Base-by-base conservation (phyloP, 345 rosid species). In the Barbarea vulgaris region DNA sequence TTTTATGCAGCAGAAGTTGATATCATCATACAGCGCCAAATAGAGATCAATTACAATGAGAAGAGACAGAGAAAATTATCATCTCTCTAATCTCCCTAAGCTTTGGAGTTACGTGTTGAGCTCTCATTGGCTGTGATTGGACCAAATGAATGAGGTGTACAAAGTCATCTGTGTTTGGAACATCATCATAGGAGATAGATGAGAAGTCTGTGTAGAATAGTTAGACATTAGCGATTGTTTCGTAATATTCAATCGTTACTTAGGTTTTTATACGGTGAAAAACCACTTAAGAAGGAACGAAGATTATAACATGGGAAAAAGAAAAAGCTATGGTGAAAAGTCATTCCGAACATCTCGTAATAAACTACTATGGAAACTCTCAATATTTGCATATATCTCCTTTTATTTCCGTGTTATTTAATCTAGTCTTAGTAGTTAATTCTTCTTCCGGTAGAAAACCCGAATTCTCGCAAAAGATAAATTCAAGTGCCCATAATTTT, bases 1-100 rank as follows among this genome's bases (percentile, higher is more conserved):
- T 34, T 60, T 24, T 61, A 3, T 62, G 48, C 70, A 69, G 75
- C 30, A 57, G 47, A 54, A 54, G 64, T 55, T 76, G 19, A 22
- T 76, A 63, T 62, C 70, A 33, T 53, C 69, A 14, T 58, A 58
- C 33, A 58, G 24, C 56, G 4, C 28, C 63, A 69, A 41, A 27
- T 56, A 55, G 60, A 14, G 28, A 34, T 55, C 18, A 42, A 67
- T 4, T 19, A 9, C 19, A 42, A 17, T 30, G 36, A 39, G 10
- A n/a, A 28, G 13, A 9, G 51, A 72, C 1, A 2, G 39, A 18
- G 54, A 69, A 27, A 31, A n/a, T n/a, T n/a, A 9, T 7, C 17
- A 50, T 34, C 46, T 24, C 19, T 46, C 7, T 9, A 37, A 9
- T 66, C 57, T 37, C 44, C n/a, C 17, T 17, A 14, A 14, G 15